Conservation (phyloP, 306 rosid genomes). For the Cicer yamashitae region DNA sequence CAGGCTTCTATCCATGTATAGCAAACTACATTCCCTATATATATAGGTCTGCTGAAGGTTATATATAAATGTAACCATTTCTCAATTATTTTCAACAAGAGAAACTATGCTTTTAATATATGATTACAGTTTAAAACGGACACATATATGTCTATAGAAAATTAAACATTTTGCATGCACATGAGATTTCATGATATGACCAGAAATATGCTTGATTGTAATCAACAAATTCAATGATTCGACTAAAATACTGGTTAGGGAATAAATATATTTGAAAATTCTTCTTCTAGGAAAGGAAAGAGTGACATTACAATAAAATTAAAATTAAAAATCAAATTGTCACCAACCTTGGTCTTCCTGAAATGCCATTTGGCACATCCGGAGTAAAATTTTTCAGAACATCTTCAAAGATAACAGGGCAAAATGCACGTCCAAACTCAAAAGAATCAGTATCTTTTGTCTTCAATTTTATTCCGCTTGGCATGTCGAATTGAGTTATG, state of each 20-base stretch:
- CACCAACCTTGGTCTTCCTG: constrained; percentile 93
- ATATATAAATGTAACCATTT: constrained; percentile 8
- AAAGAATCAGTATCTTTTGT: constrained; percentile 56
- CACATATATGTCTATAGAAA: constrained; percentile 9
- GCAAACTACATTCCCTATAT: background rate
- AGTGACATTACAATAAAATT: background rate
- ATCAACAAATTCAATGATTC: background rate
- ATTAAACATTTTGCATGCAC: background rate
- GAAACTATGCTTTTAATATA: constrained; percentile 29
- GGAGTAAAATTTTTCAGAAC: constrained; percentile 79
- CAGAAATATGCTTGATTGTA: constrained; percentile 16
- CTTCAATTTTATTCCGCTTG: constrained; percentile 52
- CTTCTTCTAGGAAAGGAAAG: background rate
- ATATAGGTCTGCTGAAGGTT: background rate
- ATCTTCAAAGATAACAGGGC: constrained; percentile 83
- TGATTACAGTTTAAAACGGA: background rate
- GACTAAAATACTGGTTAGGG: background rate
- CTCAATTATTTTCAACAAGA: constrained; percentile 1
- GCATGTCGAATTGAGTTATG: constrained; percentile 70
- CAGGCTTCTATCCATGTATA: background rate
- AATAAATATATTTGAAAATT: constrained; percentile 7
- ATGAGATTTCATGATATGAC: constrained; percentile 2
- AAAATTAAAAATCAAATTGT: constrained; percentile 1
- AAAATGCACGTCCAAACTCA: constrained; percentile 79
- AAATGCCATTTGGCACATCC: constrained; percentile 66